Conservation (phyloP, 2,329 filamentous ascomycete genomes). For the Monilinia fructigena region DNA sequence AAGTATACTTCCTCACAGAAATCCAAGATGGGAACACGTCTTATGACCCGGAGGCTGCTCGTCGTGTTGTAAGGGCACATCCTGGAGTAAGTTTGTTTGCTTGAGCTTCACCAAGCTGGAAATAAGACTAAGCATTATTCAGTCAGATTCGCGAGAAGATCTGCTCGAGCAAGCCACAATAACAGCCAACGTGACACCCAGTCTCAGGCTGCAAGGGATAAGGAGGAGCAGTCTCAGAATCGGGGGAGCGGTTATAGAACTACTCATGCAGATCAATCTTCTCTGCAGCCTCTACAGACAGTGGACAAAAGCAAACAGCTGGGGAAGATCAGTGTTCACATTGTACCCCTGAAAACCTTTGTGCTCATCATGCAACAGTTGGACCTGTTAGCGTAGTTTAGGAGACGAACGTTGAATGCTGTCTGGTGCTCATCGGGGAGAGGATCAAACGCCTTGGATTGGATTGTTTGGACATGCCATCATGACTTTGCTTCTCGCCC, state of each 20-base stretch:
- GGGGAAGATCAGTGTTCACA: background rate
- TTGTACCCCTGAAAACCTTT: slow-evolving; percentile 3
- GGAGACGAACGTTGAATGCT: background rate
- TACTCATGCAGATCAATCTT: slow-evolving; percentile 5
- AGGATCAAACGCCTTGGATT: background rate
- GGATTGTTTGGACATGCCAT: background rate
- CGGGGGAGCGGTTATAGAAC: background rate
- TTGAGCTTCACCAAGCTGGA: background rate
- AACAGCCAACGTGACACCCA: slow-evolving; percentile 9
- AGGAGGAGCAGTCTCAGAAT: background rate
- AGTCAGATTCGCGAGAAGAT: slow-evolving; percentile 20
- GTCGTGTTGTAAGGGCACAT: slow-evolving; percentile 13
- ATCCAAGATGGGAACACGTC: slow-evolving; percentile 12
- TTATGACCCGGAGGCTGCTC: slow-evolving; percentile 6
- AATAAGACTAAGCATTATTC: background rate
- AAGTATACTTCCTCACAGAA: background rate
- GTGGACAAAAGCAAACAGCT: slow-evolving; percentile 5
- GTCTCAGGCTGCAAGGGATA: background rate
- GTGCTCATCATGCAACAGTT: slow-evolving; percentile 16
- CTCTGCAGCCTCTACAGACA: background rate
- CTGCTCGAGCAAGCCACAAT: slow-evolving; percentile 2
- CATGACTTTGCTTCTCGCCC: background rate
- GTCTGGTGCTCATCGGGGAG: background rate
- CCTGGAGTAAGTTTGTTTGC: slow-evolving; percentile 12
- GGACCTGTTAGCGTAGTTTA: background rate